Percentiles rank a stretch among this genome's conserved stretches.
These are phyloP conservation scores for Gnomoniopsis sp. DNA, from an alignment of 2,329 filamentous ascomycete genomes.

Conservation along the genomic window DNA sequence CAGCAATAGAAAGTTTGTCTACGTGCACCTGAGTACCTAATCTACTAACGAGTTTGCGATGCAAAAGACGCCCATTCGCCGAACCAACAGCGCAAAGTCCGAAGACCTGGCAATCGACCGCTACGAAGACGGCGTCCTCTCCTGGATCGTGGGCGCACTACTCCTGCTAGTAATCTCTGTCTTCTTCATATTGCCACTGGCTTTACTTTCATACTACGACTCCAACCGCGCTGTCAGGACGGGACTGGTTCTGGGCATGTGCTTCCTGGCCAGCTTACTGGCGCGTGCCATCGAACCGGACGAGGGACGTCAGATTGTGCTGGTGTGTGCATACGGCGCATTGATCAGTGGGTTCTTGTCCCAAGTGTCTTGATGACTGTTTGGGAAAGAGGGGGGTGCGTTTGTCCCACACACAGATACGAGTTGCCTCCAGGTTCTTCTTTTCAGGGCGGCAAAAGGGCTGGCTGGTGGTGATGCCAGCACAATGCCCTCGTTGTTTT, in stretches of 20 bases:
- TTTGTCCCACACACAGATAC: too few species aligned
- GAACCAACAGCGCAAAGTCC: not conserved
- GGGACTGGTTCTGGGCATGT: not conserved
- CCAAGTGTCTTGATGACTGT: not conserved
- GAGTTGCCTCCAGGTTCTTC: too few species aligned
- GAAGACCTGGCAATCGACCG: not conserved
- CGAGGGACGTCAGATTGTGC: constrained; percentile 1
- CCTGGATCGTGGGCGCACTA: not conserved
- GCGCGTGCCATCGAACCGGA: not conserved
- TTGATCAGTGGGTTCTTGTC: constrained; percentile 3
- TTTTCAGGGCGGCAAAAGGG: too few species aligned
- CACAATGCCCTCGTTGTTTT: too few species aligned
- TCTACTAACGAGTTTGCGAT: not conserved
- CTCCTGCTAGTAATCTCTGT: not conserved
- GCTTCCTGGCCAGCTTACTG: not conserved
- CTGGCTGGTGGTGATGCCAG: too few species aligned
- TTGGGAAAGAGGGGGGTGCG: too few species aligned
- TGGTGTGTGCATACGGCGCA: constrained; percentile 1
- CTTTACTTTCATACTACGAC: constrained; percentile 7
- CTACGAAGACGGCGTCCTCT: not conserved
- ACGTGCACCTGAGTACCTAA: not conserved
- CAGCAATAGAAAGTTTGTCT: too few species aligned
- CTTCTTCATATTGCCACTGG: constrained; percentile 2
- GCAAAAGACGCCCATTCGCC: not conserved
- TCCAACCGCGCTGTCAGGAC: not conserved